A percentile compares a stretch with the other conserved stretches of the same genome.
Evolutionary conservation across 306 rosid genomes (phyloP).

Genomic region (Myrica gale): DNA sequence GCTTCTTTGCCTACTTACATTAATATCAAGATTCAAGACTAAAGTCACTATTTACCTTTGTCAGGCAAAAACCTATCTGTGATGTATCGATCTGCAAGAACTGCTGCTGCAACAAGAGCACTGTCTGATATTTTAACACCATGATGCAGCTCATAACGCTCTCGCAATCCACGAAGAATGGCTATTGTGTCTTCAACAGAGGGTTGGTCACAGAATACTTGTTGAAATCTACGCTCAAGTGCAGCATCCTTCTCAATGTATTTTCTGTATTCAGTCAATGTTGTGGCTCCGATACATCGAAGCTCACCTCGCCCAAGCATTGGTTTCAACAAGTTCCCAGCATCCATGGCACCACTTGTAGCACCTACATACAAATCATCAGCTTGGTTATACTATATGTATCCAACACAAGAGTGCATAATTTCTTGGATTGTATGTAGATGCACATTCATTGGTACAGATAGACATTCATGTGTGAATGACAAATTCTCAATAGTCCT

Average conservation of each 20-base stretch:
- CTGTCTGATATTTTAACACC: slow-evolving; percentile 97
- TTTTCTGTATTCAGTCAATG: slow-evolving; percentile 85
- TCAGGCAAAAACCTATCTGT: slow-evolving; percentile 94
- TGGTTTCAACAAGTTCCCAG: slow-evolving; percentile 93
- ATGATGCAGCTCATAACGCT: slow-evolving; percentile 96
- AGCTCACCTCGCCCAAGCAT: slow-evolving; percentile 99
- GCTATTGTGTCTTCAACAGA: slow-evolving; percentile 90
- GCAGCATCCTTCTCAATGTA: slow-evolving; percentile 98
- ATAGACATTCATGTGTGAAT: neutral
- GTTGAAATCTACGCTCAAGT: slow-evolving; percentile 95
- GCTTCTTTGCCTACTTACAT: neutral
- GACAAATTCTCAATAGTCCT: neutral
- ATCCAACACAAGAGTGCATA: neutral
- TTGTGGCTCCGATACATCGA: slow-evolving; percentile 95
- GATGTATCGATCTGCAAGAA: slow-evolving; percentile 88
- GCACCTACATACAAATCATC: slow-evolving; percentile 63
- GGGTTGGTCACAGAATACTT: slow-evolving; percentile 89
- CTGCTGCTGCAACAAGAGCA: slow-evolving; percentile 94
- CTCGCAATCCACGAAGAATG: slow-evolving; percentile 96
- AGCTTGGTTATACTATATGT: slow-evolving; percentile 21
- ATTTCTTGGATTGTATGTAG: neutral
- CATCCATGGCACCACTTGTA: slow-evolving; percentile 98
- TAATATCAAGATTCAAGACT: neutral
- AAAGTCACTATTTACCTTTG: slow-evolving; percentile 54
- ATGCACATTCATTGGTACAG: neutral